These are phyloP conservation scores for Cerioporus squamosus DNA, from an alignment of 1,284 basidiomycete genomes.

Conservation along the genomic window DNA sequence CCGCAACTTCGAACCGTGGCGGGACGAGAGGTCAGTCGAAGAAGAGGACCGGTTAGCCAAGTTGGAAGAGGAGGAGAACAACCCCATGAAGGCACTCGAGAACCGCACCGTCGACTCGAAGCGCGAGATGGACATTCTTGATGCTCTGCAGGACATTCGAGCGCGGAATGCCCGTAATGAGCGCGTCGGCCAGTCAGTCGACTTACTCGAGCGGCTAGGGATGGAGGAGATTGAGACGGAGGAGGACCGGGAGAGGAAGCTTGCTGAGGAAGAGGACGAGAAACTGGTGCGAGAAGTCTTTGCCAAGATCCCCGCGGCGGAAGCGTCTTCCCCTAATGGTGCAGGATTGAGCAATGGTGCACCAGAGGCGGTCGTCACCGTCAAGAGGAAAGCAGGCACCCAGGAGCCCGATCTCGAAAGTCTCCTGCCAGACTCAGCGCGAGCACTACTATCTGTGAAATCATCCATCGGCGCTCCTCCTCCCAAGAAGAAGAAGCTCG, in stretches of 20 bases:
- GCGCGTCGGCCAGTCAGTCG: slow-evolving; percentile 69
- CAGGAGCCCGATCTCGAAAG: slow-evolving; percentile 72
- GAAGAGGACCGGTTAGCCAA: slow-evolving; percentile 80
- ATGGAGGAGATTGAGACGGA: slow-evolving; percentile 71
- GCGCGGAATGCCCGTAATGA: slow-evolving; percentile 93
- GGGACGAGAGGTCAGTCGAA: slow-evolving; percentile 74
- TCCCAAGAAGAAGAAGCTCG: slow-evolving; percentile 69
- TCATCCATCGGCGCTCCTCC: slow-evolving; percentile 43
- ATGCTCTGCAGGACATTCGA: slow-evolving; percentile 94
- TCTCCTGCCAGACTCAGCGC: slow-evolving; percentile 75
- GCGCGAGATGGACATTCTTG: slow-evolving; percentile 98
- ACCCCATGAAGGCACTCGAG: slow-evolving; percentile 97
- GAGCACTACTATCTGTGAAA: slow-evolving; percentile 54
- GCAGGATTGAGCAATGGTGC: slow-evolving; percentile 25
- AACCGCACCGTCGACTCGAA: slow-evolving; percentile 90
- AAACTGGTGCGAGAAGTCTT: slow-evolving; percentile 87
- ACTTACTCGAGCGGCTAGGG: slow-evolving; percentile 60
- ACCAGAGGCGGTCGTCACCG: slow-evolving; percentile 56
- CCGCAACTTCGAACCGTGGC: slow-evolving; percentile 93
- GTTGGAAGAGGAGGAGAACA: slow-evolving; percentile 87
- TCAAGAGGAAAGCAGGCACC: slow-evolving; percentile 81
- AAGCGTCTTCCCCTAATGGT: slow-evolving; percentile 28
- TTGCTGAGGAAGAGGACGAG: slow-evolving; percentile 92
- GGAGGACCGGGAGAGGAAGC: slow-evolving; percentile 66
- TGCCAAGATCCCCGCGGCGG: slow-evolving; percentile 64